phyloP scores from a whole-genome alignment of 2,329 filamentous ascomycete genomes.

The Rhytidhysteron rufulum region DNA sequence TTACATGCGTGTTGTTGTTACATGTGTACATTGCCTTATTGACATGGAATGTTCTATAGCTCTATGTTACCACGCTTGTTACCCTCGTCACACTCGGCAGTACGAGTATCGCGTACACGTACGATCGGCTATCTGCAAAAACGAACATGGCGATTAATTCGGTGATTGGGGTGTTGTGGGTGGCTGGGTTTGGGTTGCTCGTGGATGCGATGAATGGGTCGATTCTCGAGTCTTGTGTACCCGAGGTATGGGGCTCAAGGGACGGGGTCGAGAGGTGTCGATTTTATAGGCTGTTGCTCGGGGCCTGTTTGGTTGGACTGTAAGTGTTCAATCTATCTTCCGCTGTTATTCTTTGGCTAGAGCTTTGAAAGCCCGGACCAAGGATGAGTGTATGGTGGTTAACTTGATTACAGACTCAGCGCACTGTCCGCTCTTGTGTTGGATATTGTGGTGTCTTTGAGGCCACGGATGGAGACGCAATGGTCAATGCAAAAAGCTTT shows the following conservation, averaged over 20 bases:
- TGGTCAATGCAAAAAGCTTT: not conserved
- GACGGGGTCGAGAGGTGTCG: not conserved
- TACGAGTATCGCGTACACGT: not conserved
- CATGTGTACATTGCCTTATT: not conserved
- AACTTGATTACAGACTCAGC: conserved; percentile 1
- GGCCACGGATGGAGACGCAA: not conserved
- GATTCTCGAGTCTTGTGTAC: conserved; percentile 2
- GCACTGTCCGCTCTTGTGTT: conserved; percentile 1
- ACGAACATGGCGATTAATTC: not conserved
- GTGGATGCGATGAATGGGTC: conserved; percentile 2
- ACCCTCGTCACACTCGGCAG: not conserved
- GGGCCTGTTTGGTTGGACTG: conserved; percentile 2
- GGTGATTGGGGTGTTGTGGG: not conserved
- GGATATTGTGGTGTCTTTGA: not conserved
- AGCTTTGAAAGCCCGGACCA: too few relatives aligned
- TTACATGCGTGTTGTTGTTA: not conserved
- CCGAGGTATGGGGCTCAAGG: not conserved
- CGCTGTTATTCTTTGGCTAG: too few relatives aligned
- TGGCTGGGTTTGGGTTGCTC: conserved; percentile 2
- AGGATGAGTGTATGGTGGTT: not conserved
- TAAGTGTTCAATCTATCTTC: not conserved
- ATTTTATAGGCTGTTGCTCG: conserved; percentile 1
- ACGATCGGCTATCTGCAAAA: not conserved
- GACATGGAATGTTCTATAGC: too few relatives aligned
- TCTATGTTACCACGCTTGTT: conserved; percentile 1